Evolutionary conservation across 2,329 filamentous ascomycete species (phyloP), one percentile per base, ranked within the genome.

Genomic region (Pseudogymnoascus destructans): DNA sequence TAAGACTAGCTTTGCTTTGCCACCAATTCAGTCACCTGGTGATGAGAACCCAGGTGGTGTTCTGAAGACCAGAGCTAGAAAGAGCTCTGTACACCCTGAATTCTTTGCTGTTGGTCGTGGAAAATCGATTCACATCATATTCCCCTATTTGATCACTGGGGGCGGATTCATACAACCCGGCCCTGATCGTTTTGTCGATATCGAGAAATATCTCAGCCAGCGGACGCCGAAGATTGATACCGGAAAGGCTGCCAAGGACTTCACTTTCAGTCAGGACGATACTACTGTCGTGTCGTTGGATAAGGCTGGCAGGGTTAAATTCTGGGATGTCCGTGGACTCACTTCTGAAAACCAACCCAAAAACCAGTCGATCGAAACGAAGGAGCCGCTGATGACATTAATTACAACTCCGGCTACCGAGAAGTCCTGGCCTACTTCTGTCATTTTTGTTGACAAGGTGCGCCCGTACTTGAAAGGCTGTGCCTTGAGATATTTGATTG

Each of bases 191-290:
- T 75, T 84, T 57, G 89, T 95, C 61, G 87, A 96, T 69, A 93
- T 88, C 0, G 90, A 95, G 69, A 87, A 84, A 68, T 89, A 95
- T 63, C 81, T 93, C 64, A 85, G 85, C 68, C 86, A 96, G 69
- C 91, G 88, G 67, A 87, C 87, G 55, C 76, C 97, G 63, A 95
- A 91, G 73, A 95, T 98, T 72, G 89, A 92, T 65, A 97, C 91
- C 62, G 93, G 92, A 65, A 98, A 98, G 76, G 92, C 93, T 64
- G 93, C 91, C 63, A 98, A 98, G 72, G 93, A 98, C 71, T 98
- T 98, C 70, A 87, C 85, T 52, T 98, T 98, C 73, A 96, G 92
- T 71, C 91, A 95, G 70, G 93, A 98, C 70, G 93, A 98, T 71
- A 88, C 86, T 1, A 85, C 92, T 38, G 89, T 98, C 65, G 91